Base-by-base conservation (phyloP, 768 basidiomycete species). In the Termitomyces sp. region DNA sequence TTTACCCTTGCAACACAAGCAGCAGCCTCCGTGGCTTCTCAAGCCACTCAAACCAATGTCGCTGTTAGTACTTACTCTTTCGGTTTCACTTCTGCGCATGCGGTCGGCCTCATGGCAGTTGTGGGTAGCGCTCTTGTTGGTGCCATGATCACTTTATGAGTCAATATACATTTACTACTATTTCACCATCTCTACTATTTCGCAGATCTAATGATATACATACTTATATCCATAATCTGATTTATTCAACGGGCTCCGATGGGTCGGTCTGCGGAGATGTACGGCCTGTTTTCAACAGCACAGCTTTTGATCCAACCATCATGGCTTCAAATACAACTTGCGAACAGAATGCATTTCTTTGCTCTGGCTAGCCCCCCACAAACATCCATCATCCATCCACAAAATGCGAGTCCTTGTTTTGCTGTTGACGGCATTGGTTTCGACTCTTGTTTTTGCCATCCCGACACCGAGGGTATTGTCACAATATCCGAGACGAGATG, bases 1-100 rank as follows among this genome's bases (percentile, higher is more conserved):
- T 86, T 78, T 69, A 85, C 81, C 16, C 74, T 79, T 22, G 79
- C 81, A 1, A 80, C 80, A 2, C 68, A 61, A 22, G 75, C 69
- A 50, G 72, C 65, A 55, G 74, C 60, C n/a, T 68, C 72, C 12
- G 62, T 58, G 2, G 68, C 54, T 14, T 52, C 61, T 36, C 59
- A 63, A 47, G 62, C 63, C 16, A 58, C 48, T 24, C 56, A 67
- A 1, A 60, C 61, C 32, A 71, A 68, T 56, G 67, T 67, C 30
- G 71, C 71, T 34, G 53, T 62, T 27, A 65, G 60, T 10, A 56
- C 64, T 8, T 55, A 68, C n/a, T 60, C 68, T 24, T 51, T 71
- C 33, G 63, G 64, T 6, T 42, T 75, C 52, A 65, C 67, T 47
- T 69, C 69, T 4, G 69, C 72, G 4, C 65, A 74, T 13, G 57